Evolutionary conservation across 257 asterid genomes (phyloP).

Genomic region (Craterostigma plantagineum): DNA sequence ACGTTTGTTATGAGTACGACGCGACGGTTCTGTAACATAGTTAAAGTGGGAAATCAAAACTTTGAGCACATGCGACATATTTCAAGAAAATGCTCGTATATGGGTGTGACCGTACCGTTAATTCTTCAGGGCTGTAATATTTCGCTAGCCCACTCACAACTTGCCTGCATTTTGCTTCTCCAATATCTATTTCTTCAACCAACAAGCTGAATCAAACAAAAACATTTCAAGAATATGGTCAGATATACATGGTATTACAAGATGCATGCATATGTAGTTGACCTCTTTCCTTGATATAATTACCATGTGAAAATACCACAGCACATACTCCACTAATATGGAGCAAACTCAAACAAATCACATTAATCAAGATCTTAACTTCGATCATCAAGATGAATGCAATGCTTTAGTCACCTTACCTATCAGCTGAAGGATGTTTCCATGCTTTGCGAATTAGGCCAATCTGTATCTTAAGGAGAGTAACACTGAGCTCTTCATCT

Average conservation of each 20-base stretch:
- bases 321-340: too few relatives aligned
- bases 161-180: constrained; percentile 80
- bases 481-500: constrained; percentile 46
- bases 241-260: background rate
- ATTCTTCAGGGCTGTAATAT: constrained; percentile 65
- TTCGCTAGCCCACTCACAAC: constrained; percentile 97
- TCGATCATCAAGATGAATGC: background rate
- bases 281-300: too few relatives aligned
- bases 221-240: constrained; percentile 8
- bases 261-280: too few relatives aligned
- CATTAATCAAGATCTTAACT: background rate
- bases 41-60: constrained; percentile 8
- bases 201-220: constrained; percentile 45
- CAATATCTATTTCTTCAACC: constrained; percentile 97
- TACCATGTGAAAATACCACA: too few relatives aligned
- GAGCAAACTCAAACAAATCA: too few relatives aligned
- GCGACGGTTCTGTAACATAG: constrained; percentile 45
- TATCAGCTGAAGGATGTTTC: constrained; percentile 95
- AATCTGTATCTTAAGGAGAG: constrained; percentile 83
- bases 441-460: constrained; percentile 73
- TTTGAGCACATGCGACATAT: background rate
- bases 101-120: constrained; percentile 32
- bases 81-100: background rate
- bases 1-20: constrained; percentile 87
- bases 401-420: constrained; percentile 19